Evolutionary conservation across 2,329 filamentous ascomycete genomes (phyloP), one percentile per base, ranked within the genome.

Genomic region (Ceratocystis diversiconidia): DNA sequence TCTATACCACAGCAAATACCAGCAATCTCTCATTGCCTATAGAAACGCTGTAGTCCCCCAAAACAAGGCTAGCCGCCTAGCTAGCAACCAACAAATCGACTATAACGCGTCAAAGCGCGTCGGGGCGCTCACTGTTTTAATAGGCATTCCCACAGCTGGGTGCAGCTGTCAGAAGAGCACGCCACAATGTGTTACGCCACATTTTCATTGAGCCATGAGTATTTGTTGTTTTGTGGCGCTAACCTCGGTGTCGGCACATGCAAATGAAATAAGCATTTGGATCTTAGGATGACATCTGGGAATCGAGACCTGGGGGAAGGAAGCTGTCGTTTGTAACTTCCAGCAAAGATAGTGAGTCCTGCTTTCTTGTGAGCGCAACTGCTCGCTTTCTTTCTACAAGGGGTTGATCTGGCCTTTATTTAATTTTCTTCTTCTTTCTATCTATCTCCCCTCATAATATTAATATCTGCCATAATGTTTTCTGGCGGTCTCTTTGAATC

Each of bases 161-260:
- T 1, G 17, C 63, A 64, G 52, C 36, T 64, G 63, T 2, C 44
- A 50, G 12, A 4, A 3, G 3, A 1, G 2, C 0, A 6, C 22
- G 61, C 25, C 57, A 46, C 41, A 22, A 46, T 2, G 0, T 0
- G 41, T 6, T 22, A 48, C 36, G 30, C 41, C 10, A 7, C 41
- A 46, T 32, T 32, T 25, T 5, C 10, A 17, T 12, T 25, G 50
- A 2, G 19, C 50, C 8, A 28, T 28, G n/a, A 8, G 4, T n/a
- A 19, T 50, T 22, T 50, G n/a, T 1, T 10, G 41, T 1, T 30
- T 8, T 66, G 62, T 66, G 65, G 65, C 61, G 65, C 55, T 64
- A 66, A 64, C 65, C 62, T 66, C 65, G 65, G 65, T 43, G 65
- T 52, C 62, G 55, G 65, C 65, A 66, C 62, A 66, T 66, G 65